A percentile compares a stretch with the other conserved stretches of the same genome.
Evolutionary conservation across 768 basidiomycete species (phyloP).

Genomic region (Russula abietina): DNA sequence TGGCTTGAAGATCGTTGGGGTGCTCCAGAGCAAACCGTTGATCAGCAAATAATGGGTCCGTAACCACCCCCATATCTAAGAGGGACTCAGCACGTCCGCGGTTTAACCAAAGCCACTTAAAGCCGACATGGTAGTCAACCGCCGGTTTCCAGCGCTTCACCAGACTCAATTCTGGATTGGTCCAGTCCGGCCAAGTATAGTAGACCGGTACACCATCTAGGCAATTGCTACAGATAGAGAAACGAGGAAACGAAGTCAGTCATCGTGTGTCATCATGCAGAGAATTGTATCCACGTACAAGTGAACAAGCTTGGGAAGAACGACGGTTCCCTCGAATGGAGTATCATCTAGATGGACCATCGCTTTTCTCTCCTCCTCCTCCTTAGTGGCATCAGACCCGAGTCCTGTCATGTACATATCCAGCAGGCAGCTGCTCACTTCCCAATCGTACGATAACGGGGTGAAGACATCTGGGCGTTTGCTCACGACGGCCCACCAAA

Average conservation of each 20-base stretch:
- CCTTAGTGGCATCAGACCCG: slow-evolving; percentile 36
- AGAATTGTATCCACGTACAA: slow-evolving; percentile 36
- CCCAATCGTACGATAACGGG: slow-evolving; percentile 42
- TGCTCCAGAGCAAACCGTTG: slow-evolving; percentile 29
- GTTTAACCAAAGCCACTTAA: slow-evolving; percentile 50
- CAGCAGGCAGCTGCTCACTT: slow-evolving; percentile 44
- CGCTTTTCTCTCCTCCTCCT: slow-evolving; percentile 33
- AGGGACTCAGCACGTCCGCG: slow-evolving; percentile 24
- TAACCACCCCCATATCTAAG: slow-evolving; percentile 33
- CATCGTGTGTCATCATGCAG: too few relatives aligned
- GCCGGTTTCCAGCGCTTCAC: slow-evolving; percentile 41
- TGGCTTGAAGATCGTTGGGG: too few relatives aligned
- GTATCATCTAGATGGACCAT: slow-evolving; percentile 36
- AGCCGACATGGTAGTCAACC: slow-evolving; percentile 41
- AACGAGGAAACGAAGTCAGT: slow-evolving; percentile 16
- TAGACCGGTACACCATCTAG: slow-evolving; percentile 39
- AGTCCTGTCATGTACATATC: slow-evolving; percentile 42
- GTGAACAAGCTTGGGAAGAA: slow-evolving; percentile 45
- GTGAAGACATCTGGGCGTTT: slow-evolving; percentile 38
- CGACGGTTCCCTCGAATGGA: slow-evolving; percentile 38
- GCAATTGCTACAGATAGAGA: slow-evolving; percentile 36
- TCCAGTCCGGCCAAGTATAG: slow-evolving; percentile 44
- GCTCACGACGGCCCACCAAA: slow-evolving; percentile 50
- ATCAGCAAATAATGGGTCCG: slow-evolving; percentile 39
- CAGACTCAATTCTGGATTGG: slow-evolving; percentile 37